Evolutionary conservation across 176 grass and related monocot genomes (phyloP).

Genomic region (Thinopyrum elongatum): DNA sequence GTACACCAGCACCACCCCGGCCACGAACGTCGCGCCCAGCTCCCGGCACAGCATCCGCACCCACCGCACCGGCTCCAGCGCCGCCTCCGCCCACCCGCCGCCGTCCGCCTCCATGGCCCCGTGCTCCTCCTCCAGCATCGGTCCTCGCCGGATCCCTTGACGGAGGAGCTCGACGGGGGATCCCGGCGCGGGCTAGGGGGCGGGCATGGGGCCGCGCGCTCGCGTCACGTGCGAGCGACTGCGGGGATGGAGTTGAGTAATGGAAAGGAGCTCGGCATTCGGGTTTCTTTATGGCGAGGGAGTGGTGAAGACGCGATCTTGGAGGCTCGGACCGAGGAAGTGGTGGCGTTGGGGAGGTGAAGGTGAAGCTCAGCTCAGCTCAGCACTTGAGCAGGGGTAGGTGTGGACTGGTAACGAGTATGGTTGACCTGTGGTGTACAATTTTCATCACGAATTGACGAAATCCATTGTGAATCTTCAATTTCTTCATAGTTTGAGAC

Average conservation of each 20-base stretch:
- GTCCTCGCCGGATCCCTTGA: neutral
- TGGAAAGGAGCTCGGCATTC: neutral
- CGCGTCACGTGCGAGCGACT: slow-evolving; percentile 3
- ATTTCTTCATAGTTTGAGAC: neutral
- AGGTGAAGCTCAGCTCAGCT: neutral
- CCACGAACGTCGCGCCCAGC: slow-evolving; percentile 70
- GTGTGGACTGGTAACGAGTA: neutral
- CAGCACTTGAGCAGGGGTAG: neutral
- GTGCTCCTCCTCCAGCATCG: slow-evolving; percentile 19
- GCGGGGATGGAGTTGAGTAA: neutral
- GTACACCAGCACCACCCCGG: slow-evolving; percentile 83
- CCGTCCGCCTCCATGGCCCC: slow-evolving; percentile 45
- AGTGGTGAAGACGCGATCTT: slow-evolving; percentile 23
- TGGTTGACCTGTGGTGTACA: neutral
- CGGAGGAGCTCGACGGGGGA: neutral
- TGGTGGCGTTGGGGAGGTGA: neutral
- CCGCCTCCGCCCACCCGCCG: neutral
- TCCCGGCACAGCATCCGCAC: slow-evolving; percentile 82
- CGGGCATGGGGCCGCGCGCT: neutral
- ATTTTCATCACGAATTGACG: neutral
- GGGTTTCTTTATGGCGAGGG: slow-evolving; percentile 12
- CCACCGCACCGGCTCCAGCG: slow-evolving; percentile 62
- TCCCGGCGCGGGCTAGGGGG: neutral
- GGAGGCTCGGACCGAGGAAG: neutral
- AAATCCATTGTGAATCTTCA: neutral